Conservation (phyloP, 192 early-diverging fungal species). For the Gigaspora rosea region DNA sequence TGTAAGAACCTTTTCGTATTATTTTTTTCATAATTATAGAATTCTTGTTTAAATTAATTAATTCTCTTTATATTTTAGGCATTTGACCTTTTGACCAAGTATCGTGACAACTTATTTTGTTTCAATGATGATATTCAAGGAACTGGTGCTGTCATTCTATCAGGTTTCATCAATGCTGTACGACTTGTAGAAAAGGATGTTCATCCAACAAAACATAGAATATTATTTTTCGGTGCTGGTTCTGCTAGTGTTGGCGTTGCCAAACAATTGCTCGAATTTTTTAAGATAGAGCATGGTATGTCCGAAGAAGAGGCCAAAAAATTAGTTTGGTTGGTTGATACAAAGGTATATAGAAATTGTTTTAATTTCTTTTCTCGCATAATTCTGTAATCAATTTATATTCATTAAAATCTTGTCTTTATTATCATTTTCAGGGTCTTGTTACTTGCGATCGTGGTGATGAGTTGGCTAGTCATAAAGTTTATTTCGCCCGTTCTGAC, state of each 20-base stretch:
- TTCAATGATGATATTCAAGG: constrained; percentile 98
- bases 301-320: constrained; percentile 70
- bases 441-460: constrained; percentile 90
- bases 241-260: constrained; percentile 95
- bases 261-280: constrained; percentile 83
- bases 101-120: constrained; percentile 73
- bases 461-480: constrained; percentile 76
- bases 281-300: constrained; percentile 72
- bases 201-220: constrained; percentile 72
- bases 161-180: constrained; percentile 90
- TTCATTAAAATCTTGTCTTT: neutral
- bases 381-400: neutral
- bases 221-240: constrained; percentile 94
- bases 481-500: constrained; percentile 85
- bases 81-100: constrained; percentile 79
- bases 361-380: neutral
- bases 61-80: constrained; percentile 44
- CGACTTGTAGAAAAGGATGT: constrained; percentile 58
- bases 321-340: constrained; percentile 85
- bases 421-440: constrained; percentile 55
- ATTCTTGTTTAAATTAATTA: neutral
- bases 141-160: constrained; percentile 91
- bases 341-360: constrained; percentile 50
- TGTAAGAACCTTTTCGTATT: neutral
- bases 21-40: neutral